Evolutionary conservation across 2,329 filamentous ascomycete genomes (phyloP), one percentile per base, ranked within the genome.

Genomic region (Diaporthe vexans): DNA sequence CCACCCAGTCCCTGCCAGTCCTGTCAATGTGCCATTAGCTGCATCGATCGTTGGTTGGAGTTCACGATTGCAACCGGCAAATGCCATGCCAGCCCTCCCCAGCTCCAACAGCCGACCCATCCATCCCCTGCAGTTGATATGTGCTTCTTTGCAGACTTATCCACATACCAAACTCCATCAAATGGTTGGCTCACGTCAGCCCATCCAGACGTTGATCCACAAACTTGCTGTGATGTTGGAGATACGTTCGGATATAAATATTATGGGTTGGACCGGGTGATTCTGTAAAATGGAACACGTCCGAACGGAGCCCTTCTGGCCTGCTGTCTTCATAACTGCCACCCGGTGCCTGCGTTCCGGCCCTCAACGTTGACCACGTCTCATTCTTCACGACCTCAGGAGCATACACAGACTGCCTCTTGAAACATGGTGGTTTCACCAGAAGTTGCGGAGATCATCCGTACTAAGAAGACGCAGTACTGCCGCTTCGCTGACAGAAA

Each of bases 401-500:
- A 24, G n/a, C 21, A 33, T 26, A 57, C 40, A 37, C 24, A 24
- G n/a, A 11, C 40, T 24, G 21, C 21, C 40, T 24, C 11, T 13
- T 26, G n/a, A 3, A 57, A 68, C 17, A 68, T 68, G 71, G 24
- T 46, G 10, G 59, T 78, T 67, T 73, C 78, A 5, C 77, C 78
- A 3, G 77, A 81, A 24, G 75, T 78, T 7, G 76, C 76, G 26
- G 67, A 76, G 65, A 77, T 76, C 10, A 81, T 81, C 73, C 76
- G 75, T 24, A 75, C 73, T 56, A 78, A 81, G 74, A 81, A 81
- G 72, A 75, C 77, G 13, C 78, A 77, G 15, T 81, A 81, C 63
- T 77, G 71, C 37, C 76, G 77, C 63, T 79, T 79, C 70, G 77
- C 78, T 63, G 79, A 81, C 74, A 78, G 77, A 1, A 79, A 78